Conservation (phyloP, 768 basidiomycete genomes). For the Pleurotus salmoneostramineus region DNA sequence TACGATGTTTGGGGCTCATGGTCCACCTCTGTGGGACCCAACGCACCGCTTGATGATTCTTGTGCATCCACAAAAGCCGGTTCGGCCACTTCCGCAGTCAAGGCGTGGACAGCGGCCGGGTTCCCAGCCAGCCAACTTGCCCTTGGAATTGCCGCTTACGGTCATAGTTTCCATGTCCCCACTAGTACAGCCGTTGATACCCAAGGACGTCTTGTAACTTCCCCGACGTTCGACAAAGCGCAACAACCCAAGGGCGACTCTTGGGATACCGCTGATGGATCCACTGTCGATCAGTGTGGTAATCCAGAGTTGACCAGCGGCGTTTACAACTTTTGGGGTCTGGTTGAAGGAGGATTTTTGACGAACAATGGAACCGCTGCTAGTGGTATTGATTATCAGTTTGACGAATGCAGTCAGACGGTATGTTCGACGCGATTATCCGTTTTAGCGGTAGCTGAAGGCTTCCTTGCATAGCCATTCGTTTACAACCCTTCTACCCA, state of each 20-base stretch:
- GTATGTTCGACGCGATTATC: constrained; percentile 31
- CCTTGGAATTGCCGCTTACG: constrained; percentile 81
- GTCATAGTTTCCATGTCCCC: constrained; percentile 69
- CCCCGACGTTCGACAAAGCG: constrained; percentile 47
- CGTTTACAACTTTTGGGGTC: constrained; percentile 59
- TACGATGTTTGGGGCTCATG: constrained; percentile 69
- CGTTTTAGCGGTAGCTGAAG: background rate
- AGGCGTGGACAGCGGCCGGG: constrained; percentile 71
- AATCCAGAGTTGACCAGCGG: constrained; percentile 45
- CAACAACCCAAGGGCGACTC: constrained; percentile 54
- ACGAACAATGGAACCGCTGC: constrained; percentile 42
- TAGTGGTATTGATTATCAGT: constrained; percentile 45
- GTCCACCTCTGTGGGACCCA: constrained; percentile 71
- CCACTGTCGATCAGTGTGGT: constrained; percentile 51
- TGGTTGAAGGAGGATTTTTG: constrained; percentile 56
- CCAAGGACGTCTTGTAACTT: constrained; percentile 32
- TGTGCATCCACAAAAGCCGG: constrained; percentile 70
- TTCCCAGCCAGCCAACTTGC: constrained; percentile 67
- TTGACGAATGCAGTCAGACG: constrained; percentile 69
- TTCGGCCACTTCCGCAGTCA: constrained; percentile 72
- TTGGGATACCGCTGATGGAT: constrained; percentile 52
- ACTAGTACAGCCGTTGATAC: constrained; percentile 37
- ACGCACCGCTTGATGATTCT: constrained; percentile 81
- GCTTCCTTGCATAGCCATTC: constrained; percentile 29
- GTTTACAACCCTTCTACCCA: constrained; percentile 36